Conservation (phyloP, 176 grass and related monocot genomes). For the Zoysia japonica region DNA sequence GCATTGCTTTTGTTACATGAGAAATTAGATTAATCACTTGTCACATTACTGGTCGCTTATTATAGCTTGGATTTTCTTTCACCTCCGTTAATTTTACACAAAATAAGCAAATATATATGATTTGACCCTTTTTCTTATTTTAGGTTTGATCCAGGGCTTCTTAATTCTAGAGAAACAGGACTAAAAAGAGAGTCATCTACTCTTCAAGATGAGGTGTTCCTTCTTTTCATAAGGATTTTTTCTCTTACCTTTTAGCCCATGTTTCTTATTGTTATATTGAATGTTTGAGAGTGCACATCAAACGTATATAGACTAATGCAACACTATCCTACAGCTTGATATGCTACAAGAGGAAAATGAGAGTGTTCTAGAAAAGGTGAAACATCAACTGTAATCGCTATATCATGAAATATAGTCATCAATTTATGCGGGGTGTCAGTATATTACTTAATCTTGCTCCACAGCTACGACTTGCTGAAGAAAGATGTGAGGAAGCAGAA, state of each 20-base stretch:
- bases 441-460: constrained; percentile 39
- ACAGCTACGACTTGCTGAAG: constrained; percentile 94
- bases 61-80: constrained; percentile 22
- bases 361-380: constrained; percentile 90
- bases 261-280: constrained; percentile 30
- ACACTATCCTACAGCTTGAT: constrained; percentile 76
- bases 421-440: constrained; percentile 3
- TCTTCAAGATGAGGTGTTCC: constrained; percentile 93
- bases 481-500: constrained; percentile 86
- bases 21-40: constrained; percentile 1
- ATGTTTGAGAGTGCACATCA: constrained; percentile 32
- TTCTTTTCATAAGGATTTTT: constrained; percentile 33
- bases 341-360: constrained; percentile 99
- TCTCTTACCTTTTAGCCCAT: constrained; percentile 5
- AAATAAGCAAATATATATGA: constrained; percentile 9
- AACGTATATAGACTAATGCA: constrained; percentile 45
- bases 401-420: not conserved
- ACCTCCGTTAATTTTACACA: constrained; percentile 19
- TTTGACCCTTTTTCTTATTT: constrained; percentile 29
- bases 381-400: constrained; percentile 19
- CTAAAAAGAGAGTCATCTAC: constrained; percentile 70
- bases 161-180: constrained; percentile 64
- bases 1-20: constrained; percentile 8
- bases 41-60: constrained; percentile 3
- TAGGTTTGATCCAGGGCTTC: constrained; percentile 60